These are phyloP conservation scores for Suhomyces choctaworum DNA, from an alignment of 1,139 yeast genomes.

Conservation along the genomic window DNA sequence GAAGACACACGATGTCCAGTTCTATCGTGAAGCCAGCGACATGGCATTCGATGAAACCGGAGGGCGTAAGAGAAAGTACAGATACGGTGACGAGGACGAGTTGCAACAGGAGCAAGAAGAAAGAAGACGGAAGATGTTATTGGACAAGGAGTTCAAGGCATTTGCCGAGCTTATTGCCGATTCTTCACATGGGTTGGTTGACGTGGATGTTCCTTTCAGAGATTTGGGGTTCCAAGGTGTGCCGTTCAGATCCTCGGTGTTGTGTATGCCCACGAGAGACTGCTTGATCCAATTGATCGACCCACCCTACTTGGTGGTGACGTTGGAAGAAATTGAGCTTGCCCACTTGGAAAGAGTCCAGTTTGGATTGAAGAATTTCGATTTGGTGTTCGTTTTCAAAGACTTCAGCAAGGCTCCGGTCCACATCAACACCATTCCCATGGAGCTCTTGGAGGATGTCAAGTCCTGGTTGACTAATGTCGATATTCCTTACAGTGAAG, in stretches of 20 bases:
- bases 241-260: conserved; percentile 90
- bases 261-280: conserved; percentile 96
- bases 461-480: conserved; percentile 96
- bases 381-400: conserved; percentile 90
- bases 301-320: conserved; percentile 91
- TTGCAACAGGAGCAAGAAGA: conserved; percentile 98
- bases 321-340: conserved; percentile 87
- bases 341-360: conserved; percentile 97
- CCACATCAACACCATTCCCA: conserved; percentile 92
- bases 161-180: conserved; percentile 92
- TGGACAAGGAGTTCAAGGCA: conserved; percentile 87
- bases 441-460: conserved; percentile 86
- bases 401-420: conserved; percentile 86
- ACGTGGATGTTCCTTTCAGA: conserved; percentile 91
- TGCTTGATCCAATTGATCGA: conserved; percentile 92
- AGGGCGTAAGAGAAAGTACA: conserved; percentile 81
- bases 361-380: conserved; percentile 95
- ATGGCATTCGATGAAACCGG: conserved; percentile 98
- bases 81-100: conserved; percentile 98
- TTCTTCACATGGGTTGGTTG: conserved; percentile 76
- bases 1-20: conserved; percentile 93
- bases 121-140: conserved; percentile 83
- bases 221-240: conserved; percentile 98
- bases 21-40: conserved; percentile 95
- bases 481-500: conserved; percentile 92